phyloP scores from a whole-genome alignment of 352 stramenopile species.

The Globisporangium megalacanthum region DNA sequence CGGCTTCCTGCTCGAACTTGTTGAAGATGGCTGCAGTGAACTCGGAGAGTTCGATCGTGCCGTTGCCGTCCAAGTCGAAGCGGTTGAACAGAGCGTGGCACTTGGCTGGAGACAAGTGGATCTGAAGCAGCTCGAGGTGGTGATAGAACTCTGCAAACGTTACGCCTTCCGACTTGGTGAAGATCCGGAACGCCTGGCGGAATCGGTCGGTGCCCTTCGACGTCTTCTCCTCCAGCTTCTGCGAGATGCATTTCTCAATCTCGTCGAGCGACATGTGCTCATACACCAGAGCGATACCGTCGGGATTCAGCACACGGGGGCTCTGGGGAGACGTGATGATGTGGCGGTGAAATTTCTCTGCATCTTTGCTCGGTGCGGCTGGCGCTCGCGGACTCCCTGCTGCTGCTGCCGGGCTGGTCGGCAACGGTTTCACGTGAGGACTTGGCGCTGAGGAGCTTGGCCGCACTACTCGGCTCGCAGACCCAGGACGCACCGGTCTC shows the following conservation, averaged over 20 bases:
- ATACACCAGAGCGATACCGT: conserved; percentile 27
- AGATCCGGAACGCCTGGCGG: conserved; percentile 59
- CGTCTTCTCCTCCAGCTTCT: conserved; percentile 57
- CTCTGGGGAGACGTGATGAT: conserved; percentile 2
- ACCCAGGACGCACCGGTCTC: neutral
- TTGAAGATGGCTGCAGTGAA: conserved; percentile 54
- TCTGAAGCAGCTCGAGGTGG: conserved; percentile 48
- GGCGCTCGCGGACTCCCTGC: neutral
- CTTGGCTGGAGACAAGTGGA: conserved; percentile 48
- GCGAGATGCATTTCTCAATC: conserved; percentile 45
- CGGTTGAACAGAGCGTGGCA: conserved; percentile 55
- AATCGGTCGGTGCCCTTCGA: conserved; percentile 44
- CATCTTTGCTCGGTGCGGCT: neutral
- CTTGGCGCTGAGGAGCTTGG: conserved; percentile 2
- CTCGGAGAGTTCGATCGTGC: conserved; percentile 60
- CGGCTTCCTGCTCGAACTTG: conserved; percentile 25
- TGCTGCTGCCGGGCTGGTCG: neutral
- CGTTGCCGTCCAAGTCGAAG: conserved; percentile 55
- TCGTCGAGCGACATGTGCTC: conserved; percentile 49
- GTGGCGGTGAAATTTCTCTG: conserved; percentile 4
- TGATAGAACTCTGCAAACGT: conserved; percentile 55
- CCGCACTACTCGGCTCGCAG: neutral
- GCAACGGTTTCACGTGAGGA: neutral
- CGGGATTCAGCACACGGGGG: conserved; percentile 9
- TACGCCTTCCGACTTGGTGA: conserved; percentile 60